Percentiles rank a stretch among this genome's conserved stretches.
Conservation (phyloP, 768 basidiomycete genomes). For the Boletus insuetus region DNA sequence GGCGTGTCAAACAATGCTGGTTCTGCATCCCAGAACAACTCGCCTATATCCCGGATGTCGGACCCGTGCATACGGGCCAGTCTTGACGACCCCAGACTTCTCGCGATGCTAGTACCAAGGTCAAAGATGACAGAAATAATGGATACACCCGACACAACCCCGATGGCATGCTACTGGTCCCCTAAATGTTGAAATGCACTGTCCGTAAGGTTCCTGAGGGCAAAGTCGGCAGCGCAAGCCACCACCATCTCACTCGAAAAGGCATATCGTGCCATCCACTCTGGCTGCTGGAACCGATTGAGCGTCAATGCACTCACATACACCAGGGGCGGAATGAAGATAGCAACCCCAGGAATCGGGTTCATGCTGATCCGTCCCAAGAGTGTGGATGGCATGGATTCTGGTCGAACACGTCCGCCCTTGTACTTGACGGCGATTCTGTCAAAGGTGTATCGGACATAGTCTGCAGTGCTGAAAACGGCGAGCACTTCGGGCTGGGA, state of each 20-base stretch:
- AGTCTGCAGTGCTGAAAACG: constrained; percentile 10
- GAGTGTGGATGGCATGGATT: constrained; percentile 12
- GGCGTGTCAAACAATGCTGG: background rate
- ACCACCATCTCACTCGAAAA: background rate
- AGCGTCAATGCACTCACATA: constrained; percentile 24
- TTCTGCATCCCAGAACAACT: background rate
- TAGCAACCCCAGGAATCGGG: constrained; percentile 22
- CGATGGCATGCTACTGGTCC: constrained; percentile 28
- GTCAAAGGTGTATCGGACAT: background rate
- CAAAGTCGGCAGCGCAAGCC: constrained; percentile 21
- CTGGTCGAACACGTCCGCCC: constrained; percentile 16
- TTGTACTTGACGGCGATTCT: background rate
- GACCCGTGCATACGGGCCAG: constrained; percentile 33
- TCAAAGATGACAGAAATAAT: background rate
- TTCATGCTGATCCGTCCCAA: constrained; percentile 19
- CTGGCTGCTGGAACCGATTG: constrained; percentile 27
- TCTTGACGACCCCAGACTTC: constrained; percentile 29
- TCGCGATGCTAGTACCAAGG: constrained; percentile 21
- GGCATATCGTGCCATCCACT: constrained; percentile 26
- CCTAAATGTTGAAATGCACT: constrained; percentile 14
- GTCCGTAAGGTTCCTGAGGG: background rate
- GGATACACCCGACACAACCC: constrained; percentile 5
- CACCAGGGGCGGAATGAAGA: constrained; percentile 17
- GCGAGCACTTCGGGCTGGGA: constrained; percentile 17
- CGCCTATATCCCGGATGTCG: constrained; percentile 34